phyloP scores from a whole-genome alignment of 331 rosid genomes.

The Quercus lobata region DNA sequence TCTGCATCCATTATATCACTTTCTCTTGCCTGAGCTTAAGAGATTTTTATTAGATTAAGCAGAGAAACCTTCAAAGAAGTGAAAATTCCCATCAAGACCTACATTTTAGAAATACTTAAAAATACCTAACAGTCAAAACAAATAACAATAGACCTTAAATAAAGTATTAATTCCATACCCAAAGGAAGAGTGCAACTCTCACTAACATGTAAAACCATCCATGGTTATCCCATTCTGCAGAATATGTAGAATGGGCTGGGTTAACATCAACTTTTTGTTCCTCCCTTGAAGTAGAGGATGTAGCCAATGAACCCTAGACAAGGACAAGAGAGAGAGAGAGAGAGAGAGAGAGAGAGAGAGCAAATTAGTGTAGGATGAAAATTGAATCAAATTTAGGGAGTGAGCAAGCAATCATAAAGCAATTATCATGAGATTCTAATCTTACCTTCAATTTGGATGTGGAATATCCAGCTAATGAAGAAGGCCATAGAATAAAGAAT shows the following conservation, averaged over 20 bases:
- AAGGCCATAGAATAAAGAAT: constrained; percentile 73
- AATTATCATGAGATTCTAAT: constrained; percentile 21
- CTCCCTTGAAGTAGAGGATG: constrained; percentile 28
- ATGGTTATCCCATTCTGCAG: constrained; percentile 57
- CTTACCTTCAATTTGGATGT: constrained; percentile 41
- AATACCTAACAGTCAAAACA: constrained; percentile 1
- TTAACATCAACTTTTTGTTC: constrained; percentile 37
- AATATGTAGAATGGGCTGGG: constrained; percentile 34
- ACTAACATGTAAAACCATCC: constrained; percentile 85
- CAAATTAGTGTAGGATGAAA: constrained; percentile 20
- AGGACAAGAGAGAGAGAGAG: background rate
- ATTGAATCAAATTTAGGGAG: constrained; percentile 6
- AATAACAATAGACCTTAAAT: background rate
- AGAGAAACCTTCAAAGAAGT: constrained; percentile 65
- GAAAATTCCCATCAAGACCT: constrained; percentile 7
- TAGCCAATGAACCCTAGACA: constrained; percentile 42
- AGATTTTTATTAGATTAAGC: constrained; percentile 85
- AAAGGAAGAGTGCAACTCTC: constrained; percentile 83
- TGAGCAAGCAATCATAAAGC: constrained; percentile 15
- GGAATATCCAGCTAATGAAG: constrained; percentile 53
- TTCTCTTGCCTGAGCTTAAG: constrained; percentile 94
- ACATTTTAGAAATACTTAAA: constrained; percentile 14
- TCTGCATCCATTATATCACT: constrained; percentile 86
- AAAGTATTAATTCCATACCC: constrained; percentile 49
- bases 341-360: background rate